These are phyloP conservation scores for Chamaenerion angustifolium DNA, from an alignment of 345 rosid species.

Conservation along the genomic window DNA sequence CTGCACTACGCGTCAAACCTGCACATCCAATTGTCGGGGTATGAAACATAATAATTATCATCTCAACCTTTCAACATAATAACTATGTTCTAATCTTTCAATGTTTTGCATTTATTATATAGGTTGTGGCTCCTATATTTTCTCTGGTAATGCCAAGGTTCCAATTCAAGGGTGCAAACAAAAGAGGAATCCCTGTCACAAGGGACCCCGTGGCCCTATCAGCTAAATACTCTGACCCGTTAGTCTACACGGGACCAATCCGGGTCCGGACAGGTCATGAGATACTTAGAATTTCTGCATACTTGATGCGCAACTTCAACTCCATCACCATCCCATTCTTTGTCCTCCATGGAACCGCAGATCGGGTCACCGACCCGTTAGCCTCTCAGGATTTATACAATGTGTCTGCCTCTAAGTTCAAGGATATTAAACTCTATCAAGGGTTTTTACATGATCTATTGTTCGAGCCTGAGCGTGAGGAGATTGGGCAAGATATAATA, in stretches of 20 bases:
- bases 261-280: constrained; percentile 95
- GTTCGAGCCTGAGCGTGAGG: constrained; percentile 82
- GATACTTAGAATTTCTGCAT: constrained; percentile 63
- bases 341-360: constrained; percentile 91
- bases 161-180: constrained; percentile 98
- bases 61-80: no score
- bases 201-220: constrained; percentile 80
- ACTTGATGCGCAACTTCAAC: constrained; percentile 55
- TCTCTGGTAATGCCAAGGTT: constrained; percentile 67
- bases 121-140: constrained; percentile 91
- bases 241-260: constrained; percentile 96
- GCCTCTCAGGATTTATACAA: constrained; percentile 81
- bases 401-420: constrained; percentile 59
- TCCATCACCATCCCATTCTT: constrained; percentile 66
- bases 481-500: constrained; percentile 67
- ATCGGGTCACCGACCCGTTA: constrained; percentile 79
- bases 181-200: constrained; percentile 88
- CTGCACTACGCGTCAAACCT: constrained; percentile 88
- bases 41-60: constrained; percentile 6
- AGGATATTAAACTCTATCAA: constrained; percentile 77
- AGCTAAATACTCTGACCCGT: constrained; percentile 86
- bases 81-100: no score
- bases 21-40: constrained; percentile 98
- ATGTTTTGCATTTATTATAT: constrained; percentile 5
- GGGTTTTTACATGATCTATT: constrained; percentile 92